A percentile compares a stretch with the other conserved stretches of the same genome.
Conservation (phyloP, 176 grass and related monocot genomes). For the Paspalum notatum region DNA sequence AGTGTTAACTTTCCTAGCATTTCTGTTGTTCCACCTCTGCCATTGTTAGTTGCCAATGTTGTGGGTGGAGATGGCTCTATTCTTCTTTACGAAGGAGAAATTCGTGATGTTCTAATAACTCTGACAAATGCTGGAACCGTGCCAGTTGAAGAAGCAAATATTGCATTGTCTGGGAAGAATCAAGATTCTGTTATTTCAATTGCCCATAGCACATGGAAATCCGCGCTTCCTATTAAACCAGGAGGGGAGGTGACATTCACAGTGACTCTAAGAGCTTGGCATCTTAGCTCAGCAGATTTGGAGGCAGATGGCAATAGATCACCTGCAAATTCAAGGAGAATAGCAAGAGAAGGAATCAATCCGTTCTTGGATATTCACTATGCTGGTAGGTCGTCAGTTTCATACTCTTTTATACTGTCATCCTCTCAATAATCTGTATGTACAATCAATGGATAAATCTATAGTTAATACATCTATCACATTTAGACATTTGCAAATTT, state of each 20-base stretch:
- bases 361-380: conserved; percentile 94
- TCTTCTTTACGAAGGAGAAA: conserved; percentile 99
- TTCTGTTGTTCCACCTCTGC: conserved; percentile 75
- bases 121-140: conserved; percentile 95
- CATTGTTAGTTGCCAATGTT: conserved; percentile 85
- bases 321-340: conserved; percentile 67
- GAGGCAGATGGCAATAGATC: conserved; percentile 77
- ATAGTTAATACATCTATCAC: neutral
- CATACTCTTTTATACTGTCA: conserved; percentile 26
- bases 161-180: conserved; percentile 93
- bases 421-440: conserved; percentile 30
- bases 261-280: conserved; percentile 94
- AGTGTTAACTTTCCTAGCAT: conserved; percentile 79
- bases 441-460: conserved; percentile 8
- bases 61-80: conserved; percentile 91
- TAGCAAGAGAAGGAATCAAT: conserved; percentile 81
- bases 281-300: conserved; percentile 74
- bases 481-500: neutral
- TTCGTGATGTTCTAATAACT: conserved; percentile 84
- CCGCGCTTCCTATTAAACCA: conserved; percentile 89
- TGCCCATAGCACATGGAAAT: conserved; percentile 71
- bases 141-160: conserved; percentile 91
- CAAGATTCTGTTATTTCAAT: conserved; percentile 94
- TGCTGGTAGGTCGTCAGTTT: conserved; percentile 68
- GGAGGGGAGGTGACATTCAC: conserved; percentile 91